Evolutionary conservation across 2,329 filamentous ascomycete genomes (phyloP).

Genomic region (Phoma sp.): DNA sequence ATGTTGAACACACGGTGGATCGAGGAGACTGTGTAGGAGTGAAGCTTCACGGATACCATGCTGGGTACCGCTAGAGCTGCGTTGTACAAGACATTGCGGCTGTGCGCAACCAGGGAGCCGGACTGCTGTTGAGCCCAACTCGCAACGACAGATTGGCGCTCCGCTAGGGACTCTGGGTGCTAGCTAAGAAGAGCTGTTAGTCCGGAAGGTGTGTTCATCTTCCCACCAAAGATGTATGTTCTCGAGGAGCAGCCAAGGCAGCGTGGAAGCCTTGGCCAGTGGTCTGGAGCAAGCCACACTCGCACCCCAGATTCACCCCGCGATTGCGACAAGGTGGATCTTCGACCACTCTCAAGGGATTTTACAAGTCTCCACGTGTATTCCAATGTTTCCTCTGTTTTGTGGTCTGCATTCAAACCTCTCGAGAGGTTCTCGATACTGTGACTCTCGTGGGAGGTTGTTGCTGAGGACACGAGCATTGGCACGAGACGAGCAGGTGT

Average conservation of each 20-base stretch:
- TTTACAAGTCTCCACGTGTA: neutral
- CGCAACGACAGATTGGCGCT: slow-evolving; percentile 8
- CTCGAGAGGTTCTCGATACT: no score
- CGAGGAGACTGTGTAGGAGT: neutral
- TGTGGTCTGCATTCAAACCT: neutral
- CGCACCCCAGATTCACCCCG: slow-evolving; percentile 29
- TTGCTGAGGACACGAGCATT: neutral
- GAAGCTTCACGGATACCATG: neutral
- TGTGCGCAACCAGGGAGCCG: neutral
- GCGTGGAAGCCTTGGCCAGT: slow-evolving; percentile 34
- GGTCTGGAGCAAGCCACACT: slow-evolving; percentile 45
- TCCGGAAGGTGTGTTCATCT: slow-evolving; percentile 3
- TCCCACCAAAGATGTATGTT: slow-evolving; percentile 8
- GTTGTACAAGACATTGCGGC: slow-evolving; percentile 1
- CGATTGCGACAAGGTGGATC: slow-evolving; percentile 19
- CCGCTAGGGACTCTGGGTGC: slow-evolving; percentile 1
- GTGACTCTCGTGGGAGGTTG: neutral
- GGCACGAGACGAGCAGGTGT: neutral
- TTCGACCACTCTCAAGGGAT: slow-evolving; percentile 2
- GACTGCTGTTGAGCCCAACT: neutral
- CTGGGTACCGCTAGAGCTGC: neutral
- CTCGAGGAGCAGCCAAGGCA: slow-evolving; percentile 34
- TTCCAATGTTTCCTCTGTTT: neutral
- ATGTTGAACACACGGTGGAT: neutral
- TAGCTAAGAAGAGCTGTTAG: slow-evolving; percentile 11